Evolutionary conservation across 371 early-diverging fungal species (phyloP).

Genomic region (Apophysomyces variabilis): DNA sequence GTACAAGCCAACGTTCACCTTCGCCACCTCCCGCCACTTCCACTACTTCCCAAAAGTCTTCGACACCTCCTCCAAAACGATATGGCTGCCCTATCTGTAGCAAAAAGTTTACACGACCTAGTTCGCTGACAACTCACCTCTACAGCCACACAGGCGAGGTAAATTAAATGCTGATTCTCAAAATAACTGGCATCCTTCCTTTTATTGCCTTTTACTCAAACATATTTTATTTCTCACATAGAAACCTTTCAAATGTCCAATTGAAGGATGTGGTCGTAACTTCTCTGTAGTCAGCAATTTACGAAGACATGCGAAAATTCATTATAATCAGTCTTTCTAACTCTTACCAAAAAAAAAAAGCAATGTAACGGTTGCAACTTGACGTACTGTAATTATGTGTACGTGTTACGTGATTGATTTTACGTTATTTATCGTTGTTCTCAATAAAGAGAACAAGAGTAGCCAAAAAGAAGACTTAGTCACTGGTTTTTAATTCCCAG

Average conservation of each 20-base stretch:
- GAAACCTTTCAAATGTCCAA: slow-evolving; percentile 49
- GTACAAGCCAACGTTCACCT: not conserved
- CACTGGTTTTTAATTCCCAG: not conserved
- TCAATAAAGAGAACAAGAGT: no score
- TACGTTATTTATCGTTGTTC: no score
- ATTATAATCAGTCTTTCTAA: slow-evolving; percentile 20
- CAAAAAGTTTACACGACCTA: slow-evolving; percentile 65
- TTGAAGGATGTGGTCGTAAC: slow-evolving; percentile 42
- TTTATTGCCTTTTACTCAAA: no score
- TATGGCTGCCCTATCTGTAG: slow-evolving; percentile 54
- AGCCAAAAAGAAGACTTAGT: not conserved
- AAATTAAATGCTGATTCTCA: not conserved
- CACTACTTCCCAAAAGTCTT: slow-evolving; percentile 1
- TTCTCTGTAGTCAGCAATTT: slow-evolving; percentile 50
- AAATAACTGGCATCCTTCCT: no score
- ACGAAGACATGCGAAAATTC: slow-evolving; percentile 48
- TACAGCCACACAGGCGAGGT: slow-evolving; percentile 68
- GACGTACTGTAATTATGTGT: not conserved
- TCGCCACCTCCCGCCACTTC: not conserved
- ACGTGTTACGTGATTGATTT: not conserved
- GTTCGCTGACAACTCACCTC: slow-evolving; percentile 63
- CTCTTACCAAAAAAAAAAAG: not conserved
- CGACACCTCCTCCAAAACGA: slow-evolving; percentile 29
- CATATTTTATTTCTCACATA: not conserved
- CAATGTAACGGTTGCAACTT: not conserved